A percentile compares a stretch with the other conserved stretches of the same genome.
These are phyloP conservation scores for Malassezia caprae DNA, from an alignment of 1,284 basidiomycete genomes.

Conservation along the genomic window DNA sequence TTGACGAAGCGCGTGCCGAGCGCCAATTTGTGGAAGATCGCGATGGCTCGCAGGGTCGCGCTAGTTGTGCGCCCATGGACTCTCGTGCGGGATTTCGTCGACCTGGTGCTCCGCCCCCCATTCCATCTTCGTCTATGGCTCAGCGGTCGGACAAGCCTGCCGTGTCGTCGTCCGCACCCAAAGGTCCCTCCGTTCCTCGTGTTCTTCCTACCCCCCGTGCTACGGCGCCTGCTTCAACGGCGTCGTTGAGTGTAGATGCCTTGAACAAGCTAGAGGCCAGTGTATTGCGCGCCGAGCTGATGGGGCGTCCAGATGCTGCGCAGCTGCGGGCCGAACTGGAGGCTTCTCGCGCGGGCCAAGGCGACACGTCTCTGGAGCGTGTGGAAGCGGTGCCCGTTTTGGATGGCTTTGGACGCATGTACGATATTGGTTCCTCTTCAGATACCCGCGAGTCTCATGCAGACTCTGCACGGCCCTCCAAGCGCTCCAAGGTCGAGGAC, in stretches of 20 bases:
- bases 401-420: slow-evolving; percentile 72
- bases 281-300: slow-evolving; percentile 79
- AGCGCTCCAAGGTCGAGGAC: not conserved
- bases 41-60: slow-evolving; percentile 44
- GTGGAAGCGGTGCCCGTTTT: slow-evolving; percentile 62
- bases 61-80: slow-evolving; percentile 12
- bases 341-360: slow-evolving; percentile 50
- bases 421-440: slow-evolving; percentile 68
- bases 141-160: slow-evolving; percentile 7
- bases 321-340: slow-evolving; percentile 76
- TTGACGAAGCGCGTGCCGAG: slow-evolving; percentile 78
- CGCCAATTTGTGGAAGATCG: slow-evolving; percentile 71
- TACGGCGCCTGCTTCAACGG: not conserved
- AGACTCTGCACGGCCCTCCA: slow-evolving; percentile 50
- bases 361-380: slow-evolving; percentile 12
- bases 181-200: not conserved
- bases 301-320: slow-evolving; percentile 61
- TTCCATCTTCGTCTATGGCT: slow-evolving; percentile 17
- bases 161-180: slow-evolving; percentile 14
- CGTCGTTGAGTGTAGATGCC: slow-evolving; percentile 52
- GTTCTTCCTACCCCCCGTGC: not conserved
- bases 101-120: slow-evolving; percentile 31
- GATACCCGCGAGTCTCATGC: slow-evolving; percentile 49
- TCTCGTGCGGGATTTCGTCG: slow-evolving; percentile 18
- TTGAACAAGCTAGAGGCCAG: slow-evolving; percentile 88